Base-by-base conservation (phyloP, 371 early-diverging fungal genomes). In the Circinella minor region DNA sequence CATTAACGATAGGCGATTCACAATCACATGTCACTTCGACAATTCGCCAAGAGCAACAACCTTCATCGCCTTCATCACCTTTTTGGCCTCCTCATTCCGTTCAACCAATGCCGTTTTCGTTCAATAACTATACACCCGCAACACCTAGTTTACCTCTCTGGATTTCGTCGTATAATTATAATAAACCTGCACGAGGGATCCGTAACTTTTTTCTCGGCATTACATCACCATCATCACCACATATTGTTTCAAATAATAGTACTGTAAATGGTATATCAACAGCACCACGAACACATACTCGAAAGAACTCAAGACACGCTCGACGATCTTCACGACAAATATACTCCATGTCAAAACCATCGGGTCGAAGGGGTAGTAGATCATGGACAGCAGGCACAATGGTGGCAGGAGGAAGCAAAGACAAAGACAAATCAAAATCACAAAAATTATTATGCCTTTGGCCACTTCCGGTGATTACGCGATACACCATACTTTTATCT, bases 391-490 rank as follows among this genome's bases (percentile, higher is more conserved):
- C 27, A 27, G 27, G 27, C 27, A 27, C 27, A 27, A 1, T 38
- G 20, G 11, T 48, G 2, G 6, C 65, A 34, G 59, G 59, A 17
- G 27, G 60, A 47, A 38, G 4, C 49, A 36, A 63, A 34, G 55
- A 60, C 38, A 75, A 75, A 48, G 62, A 43, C 18, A 74, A 77
- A 55, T 64, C 67, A 15, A 73, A 85, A 68, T 79, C 85, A 13
- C 85, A 83, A 60, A 80, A 80, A 57, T 36, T 83, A 36, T 67
- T 86, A 4, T 79, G 79, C 57, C 63, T 86, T 17, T 86, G 86
- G 87, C 85, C 87, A 4, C 68, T 86, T 13, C 87, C 87, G 11
- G 66, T 78, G 13, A 71, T 84, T 5, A 86, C 87, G 15, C 78
- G 87, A 18, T 81, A 79, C 63, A 79, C 77, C 67, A 81, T 84